A percentile compares a stretch with the other conserved stretches of the same genome.
Conservation (phyloP, 2,329 filamentous ascomycete species). For the Exophiala lecanii-corni region DNA sequence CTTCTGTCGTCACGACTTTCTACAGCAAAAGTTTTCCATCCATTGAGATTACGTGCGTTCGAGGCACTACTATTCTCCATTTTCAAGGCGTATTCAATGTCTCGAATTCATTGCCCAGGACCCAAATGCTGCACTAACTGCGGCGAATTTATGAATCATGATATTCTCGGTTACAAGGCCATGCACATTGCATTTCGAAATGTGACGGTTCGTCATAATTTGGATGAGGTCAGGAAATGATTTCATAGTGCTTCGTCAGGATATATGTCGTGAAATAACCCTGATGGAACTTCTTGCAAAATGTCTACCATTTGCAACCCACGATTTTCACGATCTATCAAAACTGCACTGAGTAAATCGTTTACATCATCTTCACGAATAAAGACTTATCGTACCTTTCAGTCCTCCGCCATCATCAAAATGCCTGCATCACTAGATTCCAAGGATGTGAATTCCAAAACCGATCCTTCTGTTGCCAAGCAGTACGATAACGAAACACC, state of each 20-base stretch:
- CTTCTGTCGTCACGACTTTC: constrained; percentile 9
- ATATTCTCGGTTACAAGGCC: background rate
- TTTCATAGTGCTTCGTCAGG: no score
- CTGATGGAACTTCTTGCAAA: no score
- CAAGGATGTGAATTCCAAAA: constrained; percentile 39
- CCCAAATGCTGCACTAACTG: background rate
- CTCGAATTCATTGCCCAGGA: no score
- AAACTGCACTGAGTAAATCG: background rate
- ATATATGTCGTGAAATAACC: no score
- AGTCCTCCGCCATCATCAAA: constrained; percentile 26
- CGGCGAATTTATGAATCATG: background rate
- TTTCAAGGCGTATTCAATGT: no score
- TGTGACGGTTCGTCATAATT: constrained; percentile 1
- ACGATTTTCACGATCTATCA: no score
- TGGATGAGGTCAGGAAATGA: constrained; percentile 2
- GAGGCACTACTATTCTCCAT: no score
- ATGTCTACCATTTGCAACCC: background rate
- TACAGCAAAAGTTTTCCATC: background rate
- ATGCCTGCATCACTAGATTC: constrained; percentile 43
- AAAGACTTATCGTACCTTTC: no score
- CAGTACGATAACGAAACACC: constrained; percentile 45
- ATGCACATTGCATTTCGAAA: background rate
- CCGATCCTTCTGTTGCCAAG: constrained; percentile 46
- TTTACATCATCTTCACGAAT: background rate
- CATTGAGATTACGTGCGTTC: background rate